Base-by-base conservation (phyloP, 768 basidiomycete genomes). In the Russula sp. region DNA sequence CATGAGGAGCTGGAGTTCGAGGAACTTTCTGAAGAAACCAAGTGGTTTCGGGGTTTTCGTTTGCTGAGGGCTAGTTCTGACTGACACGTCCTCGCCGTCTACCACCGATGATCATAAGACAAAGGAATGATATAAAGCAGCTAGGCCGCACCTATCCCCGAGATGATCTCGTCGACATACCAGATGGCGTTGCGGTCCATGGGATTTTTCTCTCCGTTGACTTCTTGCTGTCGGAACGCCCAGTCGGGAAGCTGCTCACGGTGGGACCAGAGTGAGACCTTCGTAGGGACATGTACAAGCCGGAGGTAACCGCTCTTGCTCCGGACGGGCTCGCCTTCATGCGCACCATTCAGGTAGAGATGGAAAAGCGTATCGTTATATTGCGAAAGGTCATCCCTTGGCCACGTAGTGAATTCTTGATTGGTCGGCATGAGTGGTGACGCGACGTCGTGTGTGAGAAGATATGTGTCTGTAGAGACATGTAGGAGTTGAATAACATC, bases 351-450 rank as follows among this genome's bases (percentile, higher is more conserved):
- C 41, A 99, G 77, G 7, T 81, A 72, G 13, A 99, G 68, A 65
- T 82, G 77, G 82, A 98, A 99, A 9, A 94, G 79, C 0, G 96
- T 98, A 62, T 99, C 95, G 64, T 92, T 90, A 71, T 88, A 81
- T 53, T 89, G 81, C 8, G 81, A 78, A 59, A 84, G 76, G 66
- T 96, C 90, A 63, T 90, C 87, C 69, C 83, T 87, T 5, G 86
- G 72, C 84, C 86, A 88, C 0, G 97, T 98, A 7, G 97, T 99
- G 74, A 98, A 94, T 73, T 99, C 97, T 71, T 98, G 94, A 73
- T 98, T 98, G 51, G 97, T 99, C 16, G 97, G 87, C 88, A 93
- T 95, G 52, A 94, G 82, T 5, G 97, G 91, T 1, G 93, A 97
- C 0, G 97, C 97, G 60, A 99, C 97, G 72, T 99, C 97, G 69